Conservation (phyloP, 768 basidiomycete species). For the Austroboletus eburneus region DNA sequence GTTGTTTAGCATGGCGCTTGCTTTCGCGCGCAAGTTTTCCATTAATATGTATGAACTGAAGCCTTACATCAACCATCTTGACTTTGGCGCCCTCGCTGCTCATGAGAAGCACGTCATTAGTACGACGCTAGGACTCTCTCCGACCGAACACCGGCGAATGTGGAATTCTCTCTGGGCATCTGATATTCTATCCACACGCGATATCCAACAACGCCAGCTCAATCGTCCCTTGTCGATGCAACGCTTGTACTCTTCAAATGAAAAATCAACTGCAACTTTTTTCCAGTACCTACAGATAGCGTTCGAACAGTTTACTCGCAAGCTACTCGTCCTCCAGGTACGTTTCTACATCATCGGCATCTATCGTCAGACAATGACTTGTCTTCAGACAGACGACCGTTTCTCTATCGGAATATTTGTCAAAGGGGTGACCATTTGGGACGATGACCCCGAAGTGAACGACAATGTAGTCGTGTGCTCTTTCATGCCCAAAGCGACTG, state of each 20-base stretch:
- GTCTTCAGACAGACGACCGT: conserved; percentile 51
- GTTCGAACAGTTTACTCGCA: conserved; percentile 53
- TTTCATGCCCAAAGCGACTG: conserved; percentile 52
- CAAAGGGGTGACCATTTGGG: conserved; percentile 53
- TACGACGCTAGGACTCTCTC: conserved; percentile 36
- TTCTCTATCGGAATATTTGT: conserved; percentile 64
- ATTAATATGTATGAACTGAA: conserved; percentile 39
- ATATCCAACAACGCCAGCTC: conserved; percentile 50
- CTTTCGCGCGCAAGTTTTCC: conserved; percentile 38
- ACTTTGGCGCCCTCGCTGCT: conserved; percentile 52
- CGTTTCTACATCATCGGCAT: neutral
- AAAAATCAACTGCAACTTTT: conserved; percentile 50
- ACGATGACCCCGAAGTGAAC: conserved; percentile 53
- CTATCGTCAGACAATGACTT: neutral
- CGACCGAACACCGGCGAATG: conserved; percentile 42
- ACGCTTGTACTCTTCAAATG: conserved; percentile 54
- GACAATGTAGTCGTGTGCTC: conserved; percentile 60
- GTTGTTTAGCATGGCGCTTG: conserved; percentile 47
- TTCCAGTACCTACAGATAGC: conserved; percentile 59
- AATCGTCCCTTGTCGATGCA: conserved; percentile 54
- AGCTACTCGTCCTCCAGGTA: conserved; percentile 57
- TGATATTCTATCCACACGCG: conserved; percentile 48
- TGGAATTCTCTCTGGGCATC: conserved; percentile 66
- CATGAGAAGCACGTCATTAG: conserved; percentile 52
- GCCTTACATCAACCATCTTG: conserved; percentile 46